These are phyloP conservation scores for Neoarthrinium moseri DNA, from an alignment of 2,329 filamentous ascomycete genomes.

Conservation along the genomic window DNA sequence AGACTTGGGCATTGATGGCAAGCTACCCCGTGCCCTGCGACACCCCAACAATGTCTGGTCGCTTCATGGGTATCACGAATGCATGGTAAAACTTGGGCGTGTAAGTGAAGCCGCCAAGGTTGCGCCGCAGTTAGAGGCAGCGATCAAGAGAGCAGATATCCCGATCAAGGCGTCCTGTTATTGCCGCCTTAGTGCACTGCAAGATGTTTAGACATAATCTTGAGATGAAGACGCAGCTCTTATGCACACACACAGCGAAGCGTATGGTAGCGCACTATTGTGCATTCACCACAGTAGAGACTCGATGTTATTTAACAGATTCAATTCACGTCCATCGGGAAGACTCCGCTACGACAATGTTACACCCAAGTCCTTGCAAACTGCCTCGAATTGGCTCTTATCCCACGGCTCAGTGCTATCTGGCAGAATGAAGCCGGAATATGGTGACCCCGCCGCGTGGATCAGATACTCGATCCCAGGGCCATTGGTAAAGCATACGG, in stretches of 20 bases:
- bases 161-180: constrained; percentile 35
- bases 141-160: constrained; percentile 24
- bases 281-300: no score
- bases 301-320: no score
- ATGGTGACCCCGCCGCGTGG: constrained; percentile 33
- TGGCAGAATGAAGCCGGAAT: constrained; percentile 34
- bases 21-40: constrained; percentile 60
- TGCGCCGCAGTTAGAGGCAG: constrained; percentile 22
- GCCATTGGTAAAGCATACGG: constrained; percentile 48
- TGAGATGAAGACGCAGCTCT: no score
- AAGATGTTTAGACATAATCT: neutral
- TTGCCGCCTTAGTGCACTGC: constrained; percentile 20
- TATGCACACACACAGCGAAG: no score
- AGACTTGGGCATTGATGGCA: constrained; percentile 59
- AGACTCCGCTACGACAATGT: neutral
- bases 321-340: neutral
- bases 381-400: constrained; percentile 1
- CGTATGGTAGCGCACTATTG: no score
- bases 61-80: constrained; percentile 71
- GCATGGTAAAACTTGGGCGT: constrained; percentile 56
- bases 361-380: neutral
- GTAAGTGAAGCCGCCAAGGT: constrained; percentile 32
- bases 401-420: constrained; percentile 13
- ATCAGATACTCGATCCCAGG: constrained; percentile 46
- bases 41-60: constrained; percentile 77